Base-by-base conservation (phyloP, 805 yeast genomes). In the Priceomyces carsonii region DNA sequence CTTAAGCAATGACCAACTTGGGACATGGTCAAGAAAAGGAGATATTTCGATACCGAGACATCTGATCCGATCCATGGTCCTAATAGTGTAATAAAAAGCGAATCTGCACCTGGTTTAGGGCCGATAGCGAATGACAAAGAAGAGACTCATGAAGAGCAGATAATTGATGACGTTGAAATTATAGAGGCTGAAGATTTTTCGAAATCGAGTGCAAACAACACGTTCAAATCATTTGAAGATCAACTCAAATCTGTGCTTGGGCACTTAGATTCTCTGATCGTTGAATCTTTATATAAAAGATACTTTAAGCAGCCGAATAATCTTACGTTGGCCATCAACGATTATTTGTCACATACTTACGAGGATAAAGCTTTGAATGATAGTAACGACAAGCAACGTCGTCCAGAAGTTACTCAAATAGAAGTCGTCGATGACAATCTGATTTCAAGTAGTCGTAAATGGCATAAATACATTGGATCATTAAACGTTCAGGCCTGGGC, bases 401-500 rank as follows among this genome's bases (percentile, higher is more conserved):
- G n/a, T n/a, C n/a, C n/a, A n/a, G n/a, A n/a, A n/a, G n/a, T n/a
- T n/a, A n/a, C n/a, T n/a, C n/a, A n/a, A n/a, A n/a, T n/a, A n/a
- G n/a, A n/a, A n/a, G n/a, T n/a, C n/a, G n/a, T n/a, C n/a, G n/a
- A n/a, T n/a, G n/a, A n/a, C n/a, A n/a, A n/a, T n/a, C n/a, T n/a
- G n/a, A n/a, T n/a, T n/a, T n/a, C n/a, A n/a, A n/a, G n/a, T n/a
- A n/a, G n/a, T n/a, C n/a, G n/a, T n/a, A 26, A 42, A 27, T 64
- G 72, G 73, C 42, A 36, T 17, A 58, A 71, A 27, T 82, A 69
- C 45, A 67, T 84, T 19, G 91, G 91, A 0, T 64, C 82, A 0
- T 39, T 82, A 8, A 74, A 73, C 39, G 74, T 78, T 2, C 73
- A 73, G 33, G 85, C 84, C 3, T 80, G 85, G 83, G 84, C 89